Evolutionary conservation across 1,284 basidiomycete species (phyloP).

Genomic region (Mixia osmundae): DNA sequence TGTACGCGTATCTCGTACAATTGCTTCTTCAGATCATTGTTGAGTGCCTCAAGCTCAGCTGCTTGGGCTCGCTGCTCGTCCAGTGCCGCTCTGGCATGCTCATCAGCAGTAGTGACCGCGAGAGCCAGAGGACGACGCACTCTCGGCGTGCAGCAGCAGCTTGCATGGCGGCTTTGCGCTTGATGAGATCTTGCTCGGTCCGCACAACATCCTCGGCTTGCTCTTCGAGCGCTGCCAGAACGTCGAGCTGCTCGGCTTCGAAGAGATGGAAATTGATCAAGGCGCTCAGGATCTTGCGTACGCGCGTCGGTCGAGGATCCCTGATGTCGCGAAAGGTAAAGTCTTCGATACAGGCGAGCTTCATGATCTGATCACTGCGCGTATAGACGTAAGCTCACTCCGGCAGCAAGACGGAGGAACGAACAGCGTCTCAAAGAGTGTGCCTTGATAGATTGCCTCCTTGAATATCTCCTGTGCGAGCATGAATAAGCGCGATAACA

Average conservation of each 20-base stretch:
- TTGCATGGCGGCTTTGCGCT: constrained; percentile 4
- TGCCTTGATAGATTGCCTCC: constrained; percentile 12
- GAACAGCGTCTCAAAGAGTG: constrained; percentile 10
- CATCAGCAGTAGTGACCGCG: too few relatives aligned
- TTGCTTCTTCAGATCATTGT: too few relatives aligned
- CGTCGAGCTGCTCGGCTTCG: constrained; percentile 39
- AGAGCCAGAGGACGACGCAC: too few relatives aligned
- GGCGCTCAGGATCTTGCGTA: constrained; percentile 48
- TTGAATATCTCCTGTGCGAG: constrained; percentile 10
- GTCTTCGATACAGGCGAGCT: constrained; percentile 39
- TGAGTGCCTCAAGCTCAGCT: background rate
- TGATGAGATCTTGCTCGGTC: constrained; percentile 5
- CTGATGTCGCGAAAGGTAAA: constrained; percentile 52
- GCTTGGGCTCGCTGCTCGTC: background rate
- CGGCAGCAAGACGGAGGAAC: background rate
- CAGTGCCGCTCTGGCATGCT: background rate
- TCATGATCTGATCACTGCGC: constrained; percentile 11
- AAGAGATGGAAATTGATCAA: constrained; percentile 86
- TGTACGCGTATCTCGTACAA: too few relatives aligned
- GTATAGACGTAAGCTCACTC: background rate
- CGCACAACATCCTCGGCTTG: constrained; percentile 8
- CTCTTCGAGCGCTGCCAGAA: constrained; percentile 36
- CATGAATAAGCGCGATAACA: background rate
- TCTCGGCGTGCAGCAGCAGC: too few relatives aligned
- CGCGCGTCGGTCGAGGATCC: constrained; percentile 44